Conservation (phyloP, 2,329 filamentous ascomycete genomes). For the Cadophora malorum region DNA sequence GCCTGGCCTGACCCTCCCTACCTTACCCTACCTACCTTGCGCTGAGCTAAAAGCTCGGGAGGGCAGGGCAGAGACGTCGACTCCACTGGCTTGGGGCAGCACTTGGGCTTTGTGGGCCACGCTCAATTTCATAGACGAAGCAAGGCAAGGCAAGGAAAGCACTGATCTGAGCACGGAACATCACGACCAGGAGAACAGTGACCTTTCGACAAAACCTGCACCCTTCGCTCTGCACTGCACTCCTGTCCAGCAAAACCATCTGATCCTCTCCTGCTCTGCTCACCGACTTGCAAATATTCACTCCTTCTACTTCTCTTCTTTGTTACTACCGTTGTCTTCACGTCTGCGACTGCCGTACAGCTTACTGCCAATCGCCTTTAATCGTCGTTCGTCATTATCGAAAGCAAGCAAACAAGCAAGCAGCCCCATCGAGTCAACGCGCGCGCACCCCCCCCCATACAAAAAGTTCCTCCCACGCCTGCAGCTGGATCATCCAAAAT, state of each 20-base stretch:
- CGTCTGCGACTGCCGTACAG: conserved; percentile 8
- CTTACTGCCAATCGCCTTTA: background rate
- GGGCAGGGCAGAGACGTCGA: conserved; percentile 11
- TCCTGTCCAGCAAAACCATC: background rate
- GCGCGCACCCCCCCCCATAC: background rate
- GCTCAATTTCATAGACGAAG: background rate
- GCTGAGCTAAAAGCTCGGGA: conserved; percentile 16
- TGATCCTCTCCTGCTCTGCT: background rate
- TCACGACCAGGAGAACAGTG: background rate
- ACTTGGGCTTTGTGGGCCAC: background rate
- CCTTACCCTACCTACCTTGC: background rate
- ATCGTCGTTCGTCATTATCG: background rate
- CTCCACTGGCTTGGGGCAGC: background rate
- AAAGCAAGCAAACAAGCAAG: background rate
- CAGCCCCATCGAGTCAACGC: background rate
- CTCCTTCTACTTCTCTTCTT: conserved; percentile 11
- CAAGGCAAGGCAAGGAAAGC: conserved; percentile 1
- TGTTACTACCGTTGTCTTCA: conserved; percentile 1
- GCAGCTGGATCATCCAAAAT: conserved; percentile 17
- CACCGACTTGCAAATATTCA: background rate
- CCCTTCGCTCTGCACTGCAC: background rate
- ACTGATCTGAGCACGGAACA: background rate
- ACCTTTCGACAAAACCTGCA: background rate
- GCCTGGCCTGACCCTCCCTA: background rate
- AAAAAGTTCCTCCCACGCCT: conserved; percentile 17